Evolutionary conservation across 179 eudicot species (phyloP).

Genomic region (Silene vulgaris): DNA sequence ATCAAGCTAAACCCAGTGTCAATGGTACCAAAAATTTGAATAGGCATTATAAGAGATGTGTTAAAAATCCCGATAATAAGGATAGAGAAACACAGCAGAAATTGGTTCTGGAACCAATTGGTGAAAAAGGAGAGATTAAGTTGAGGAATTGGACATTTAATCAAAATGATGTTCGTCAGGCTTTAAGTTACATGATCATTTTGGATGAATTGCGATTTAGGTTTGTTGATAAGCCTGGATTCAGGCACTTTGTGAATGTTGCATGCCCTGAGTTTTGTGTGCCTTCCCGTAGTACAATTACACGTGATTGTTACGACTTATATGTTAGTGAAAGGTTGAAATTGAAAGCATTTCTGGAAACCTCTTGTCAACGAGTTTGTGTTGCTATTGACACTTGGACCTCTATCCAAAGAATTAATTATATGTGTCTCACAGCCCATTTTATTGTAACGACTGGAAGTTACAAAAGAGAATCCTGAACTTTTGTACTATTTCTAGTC

Average conservation of each 20-base stretch:
- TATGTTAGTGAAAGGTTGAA: not conserved
- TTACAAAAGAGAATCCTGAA: not conserved
- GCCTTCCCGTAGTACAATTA: not conserved
- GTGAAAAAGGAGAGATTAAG: no score
- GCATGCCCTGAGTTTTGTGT: not conserved
- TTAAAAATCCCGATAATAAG: not conserved
- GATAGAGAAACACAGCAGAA: not conserved
- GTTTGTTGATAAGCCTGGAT: not conserved
- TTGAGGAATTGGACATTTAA: no score
- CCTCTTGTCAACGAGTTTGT: not conserved
- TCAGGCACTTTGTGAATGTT: not conserved
- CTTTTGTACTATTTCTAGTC: no score
- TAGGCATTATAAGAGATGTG: no score
- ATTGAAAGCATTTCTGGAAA: not conserved
- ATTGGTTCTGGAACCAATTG: no score
- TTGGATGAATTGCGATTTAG: not conserved
- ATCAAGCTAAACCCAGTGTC: not conserved
- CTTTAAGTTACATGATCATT: not conserved
- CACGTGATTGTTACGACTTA: not conserved
- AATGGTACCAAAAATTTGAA: not conserved
- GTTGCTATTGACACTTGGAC: constrained; percentile 13
- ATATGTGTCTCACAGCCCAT: constrained; percentile 7
- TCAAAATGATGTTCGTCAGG: no score
- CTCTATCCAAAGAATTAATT: not conserved
- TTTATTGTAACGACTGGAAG: not conserved